Evolutionary conservation across 805 yeast species (phyloP), one percentile per base, ranked within the genome.

Genomic region (Saccharomyces paradoxus): DNA sequence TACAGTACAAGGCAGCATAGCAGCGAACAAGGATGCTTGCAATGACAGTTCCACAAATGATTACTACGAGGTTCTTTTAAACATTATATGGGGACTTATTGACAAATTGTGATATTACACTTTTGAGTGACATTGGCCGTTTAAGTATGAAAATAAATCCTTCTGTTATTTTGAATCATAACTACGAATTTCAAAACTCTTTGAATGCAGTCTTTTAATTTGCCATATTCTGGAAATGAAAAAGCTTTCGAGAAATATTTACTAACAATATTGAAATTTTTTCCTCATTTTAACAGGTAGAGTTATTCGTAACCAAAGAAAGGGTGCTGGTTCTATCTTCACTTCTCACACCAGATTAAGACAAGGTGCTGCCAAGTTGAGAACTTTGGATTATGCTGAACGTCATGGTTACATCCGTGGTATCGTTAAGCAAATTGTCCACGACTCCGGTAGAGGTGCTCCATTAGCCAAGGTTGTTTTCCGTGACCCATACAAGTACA

Each of bases 241-340:
- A 37, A 32, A 17, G 17, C 24, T 37, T 8, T 17, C 13, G 22
- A 37, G 41, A 37, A 37, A 17, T 9, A 6, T 37, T 37, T 37
- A 37, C 44, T 37, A 37, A 37, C 44, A 37, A 5, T 17, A 31
- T 31, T 17, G 17, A 32, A 14, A 13, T 46, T 31, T 46, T 44
- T 21, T 41, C 5, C 44, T 27, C n/a, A 55, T 61, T 53, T 48
- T 28, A 53, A 71, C 71, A 84, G 96, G 96, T 88, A 89, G 98
- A 87, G 99, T 94, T 82, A 94, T 94, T 84, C 96, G 99, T 84
- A 94, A 94, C 87, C 99, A 94, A 87, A 91, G 99, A 90, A 94
- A 94, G 84, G 98, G 98, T 87, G 96, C 97, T 80, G 98, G 99
- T 77, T 92, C 98, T 74, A 90, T 94, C 86, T 94, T 94, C 90